Conservation (phyloP, 2,329 filamentous ascomycete genomes). For the Aspergillus calidoustus region DNA sequence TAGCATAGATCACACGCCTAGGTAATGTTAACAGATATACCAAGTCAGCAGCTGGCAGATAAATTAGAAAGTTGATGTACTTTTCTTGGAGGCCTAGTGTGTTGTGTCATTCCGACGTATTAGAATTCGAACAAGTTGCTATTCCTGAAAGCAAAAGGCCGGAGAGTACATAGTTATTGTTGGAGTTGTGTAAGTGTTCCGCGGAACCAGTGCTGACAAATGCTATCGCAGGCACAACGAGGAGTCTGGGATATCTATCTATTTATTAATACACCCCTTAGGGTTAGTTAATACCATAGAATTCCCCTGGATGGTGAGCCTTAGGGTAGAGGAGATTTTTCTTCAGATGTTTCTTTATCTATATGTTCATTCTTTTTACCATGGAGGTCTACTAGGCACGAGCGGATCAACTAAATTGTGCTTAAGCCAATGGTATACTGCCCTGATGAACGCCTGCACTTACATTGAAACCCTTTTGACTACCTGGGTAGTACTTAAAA, state of each 20-base stretch:
- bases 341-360: too few species aligned
- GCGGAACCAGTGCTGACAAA: not conserved
- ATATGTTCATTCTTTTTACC: too few species aligned
- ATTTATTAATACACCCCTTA: too few species aligned
- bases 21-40: not conserved
- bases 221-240: not conserved
- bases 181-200: not conserved
- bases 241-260: not conserved
- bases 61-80: not conserved
- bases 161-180: not conserved
- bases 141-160: not conserved
- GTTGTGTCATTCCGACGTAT: not conserved
- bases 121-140: not conserved
- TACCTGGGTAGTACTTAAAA: too few species aligned
- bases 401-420: too few species aligned
- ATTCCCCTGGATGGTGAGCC: too few species aligned
- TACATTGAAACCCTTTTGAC: too few species aligned
- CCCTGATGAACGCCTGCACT: too few species aligned
- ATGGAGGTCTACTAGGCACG: too few species aligned
- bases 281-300: too few species aligned
- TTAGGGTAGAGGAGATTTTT: too few species aligned
- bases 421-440: too few species aligned
- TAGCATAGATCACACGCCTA: constrained; percentile 10
- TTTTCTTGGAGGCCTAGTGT: not conserved
- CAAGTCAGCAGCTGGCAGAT: not conserved